phyloP scores from a whole-genome alignment of 179 eudicot species.

The Vitellaria paradoxa region DNA sequence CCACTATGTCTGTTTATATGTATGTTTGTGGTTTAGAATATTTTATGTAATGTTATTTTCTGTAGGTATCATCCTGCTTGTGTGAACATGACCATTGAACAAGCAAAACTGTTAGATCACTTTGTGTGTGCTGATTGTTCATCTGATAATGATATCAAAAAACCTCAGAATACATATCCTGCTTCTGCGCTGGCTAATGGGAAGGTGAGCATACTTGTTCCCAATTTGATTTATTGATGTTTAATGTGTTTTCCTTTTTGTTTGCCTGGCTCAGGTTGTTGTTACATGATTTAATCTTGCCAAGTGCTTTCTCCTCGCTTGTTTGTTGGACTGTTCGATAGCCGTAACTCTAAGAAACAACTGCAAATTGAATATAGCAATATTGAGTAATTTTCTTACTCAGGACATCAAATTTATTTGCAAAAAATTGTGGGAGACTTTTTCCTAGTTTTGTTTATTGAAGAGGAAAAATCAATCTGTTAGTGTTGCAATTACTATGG shows the following conservation, averaged over 20 bases:
- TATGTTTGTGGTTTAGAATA: neutral
- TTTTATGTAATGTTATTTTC: neutral
- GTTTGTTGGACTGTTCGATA: neutral
- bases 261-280: neutral
- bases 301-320: neutral
- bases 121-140: conserved; percentile 32
- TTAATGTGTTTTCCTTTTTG: neutral
- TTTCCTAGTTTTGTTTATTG: neutral
- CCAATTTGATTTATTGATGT: neutral
- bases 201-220: conserved; percentile 21
- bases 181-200: conserved; percentile 12
- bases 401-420: neutral
- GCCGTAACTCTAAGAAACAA: neutral
- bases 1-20: neutral
- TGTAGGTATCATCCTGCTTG: conserved; percentile 41
- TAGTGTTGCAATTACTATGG: neutral
- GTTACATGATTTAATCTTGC: neutral
- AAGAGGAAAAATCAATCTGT: neutral
- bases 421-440: no score
- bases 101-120: conserved; percentile 30
- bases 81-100: conserved; percentile 30
- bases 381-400: neutral
- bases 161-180: conserved; percentile 12
- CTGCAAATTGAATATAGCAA: neutral
- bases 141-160: conserved; percentile 18